Conservation (phyloP, 495 filamentous ascomycete species). For the Delitschia confertaspora region DNA sequence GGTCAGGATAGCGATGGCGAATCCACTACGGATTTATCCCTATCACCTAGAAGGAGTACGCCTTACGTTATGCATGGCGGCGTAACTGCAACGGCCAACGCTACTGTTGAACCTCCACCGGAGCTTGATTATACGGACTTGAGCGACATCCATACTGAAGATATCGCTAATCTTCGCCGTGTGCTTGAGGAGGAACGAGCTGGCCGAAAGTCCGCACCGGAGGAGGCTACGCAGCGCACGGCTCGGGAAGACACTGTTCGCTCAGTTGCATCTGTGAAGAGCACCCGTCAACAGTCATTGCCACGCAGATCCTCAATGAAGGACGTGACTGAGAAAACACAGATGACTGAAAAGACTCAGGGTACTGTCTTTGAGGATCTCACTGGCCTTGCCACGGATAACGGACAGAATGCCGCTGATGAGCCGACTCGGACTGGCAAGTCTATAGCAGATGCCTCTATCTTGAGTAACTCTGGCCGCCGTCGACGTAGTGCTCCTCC, state of each 20-base stretch:
- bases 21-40: constrained; percentile 30
- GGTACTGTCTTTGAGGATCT: constrained; percentile 21
- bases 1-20: constrained; percentile 23
- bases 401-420: constrained; percentile 1
- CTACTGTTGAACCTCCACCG: constrained; percentile 9
- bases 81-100: constrained; percentile 2
- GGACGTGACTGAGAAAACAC: constrained; percentile 18
- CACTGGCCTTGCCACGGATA: constrained; percentile 18
- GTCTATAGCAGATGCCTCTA: constrained; percentile 17
- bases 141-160: constrained; percentile 26
- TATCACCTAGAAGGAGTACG: constrained; percentile 16
- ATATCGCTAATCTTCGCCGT: constrained; percentile 29
- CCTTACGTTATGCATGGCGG: constrained; percentile 14
- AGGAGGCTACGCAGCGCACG: constrained; percentile 5
- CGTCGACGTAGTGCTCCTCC: constrained; percentile 28
- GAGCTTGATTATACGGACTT: constrained; percentile 27
- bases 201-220: constrained; percentile 3
- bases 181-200: constrained; percentile 32
- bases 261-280: constrained; percentile 11
- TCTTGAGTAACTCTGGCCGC: constrained; percentile 32
- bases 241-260: constrained; percentile 20
- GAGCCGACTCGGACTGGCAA: constrained; percentile 22
- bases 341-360: constrained; percentile 11
- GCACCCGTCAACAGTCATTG: constrained; percentile 15
- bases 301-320: constrained; percentile 34